Evolutionary conservation across 495 filamentous ascomycete genomes (phyloP).

Genomic region (Lophium mytilinum): DNA sequence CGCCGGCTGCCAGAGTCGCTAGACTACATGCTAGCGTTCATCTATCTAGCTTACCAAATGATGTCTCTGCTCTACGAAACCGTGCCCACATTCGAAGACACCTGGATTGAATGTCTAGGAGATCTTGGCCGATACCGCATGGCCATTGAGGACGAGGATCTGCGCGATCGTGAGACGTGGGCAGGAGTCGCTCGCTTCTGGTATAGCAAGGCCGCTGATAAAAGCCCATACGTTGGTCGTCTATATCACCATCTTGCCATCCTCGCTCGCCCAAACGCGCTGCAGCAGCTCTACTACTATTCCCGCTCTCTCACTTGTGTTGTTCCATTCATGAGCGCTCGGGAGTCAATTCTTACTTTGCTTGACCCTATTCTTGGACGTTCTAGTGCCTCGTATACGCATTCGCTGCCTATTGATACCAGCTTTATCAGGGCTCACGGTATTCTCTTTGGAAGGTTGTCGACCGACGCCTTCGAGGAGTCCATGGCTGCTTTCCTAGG

Average conservation of each 20-base stretch:
- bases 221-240: slow-evolving; percentile 59
- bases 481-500: slow-evolving; percentile 45
- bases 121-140: slow-evolving; percentile 68
- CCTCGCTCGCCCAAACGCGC: slow-evolving; percentile 61
- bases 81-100: slow-evolving; percentile 67
- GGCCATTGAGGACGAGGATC: slow-evolving; percentile 69
- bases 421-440: slow-evolving; percentile 58
- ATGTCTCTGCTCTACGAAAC: slow-evolving; percentile 72
- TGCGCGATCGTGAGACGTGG: slow-evolving; percentile 70
- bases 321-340: slow-evolving; percentile 39
- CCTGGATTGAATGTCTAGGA: slow-evolving; percentile 86
- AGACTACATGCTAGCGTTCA: slow-evolving; percentile 76
- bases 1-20: slow-evolving; percentile 59
- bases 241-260: slow-evolving; percentile 84
- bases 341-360: slow-evolving; percentile 62
- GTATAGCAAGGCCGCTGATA: slow-evolving; percentile 73
- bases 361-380: slow-evolving; percentile 57
- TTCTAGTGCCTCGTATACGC: slow-evolving; percentile 24
- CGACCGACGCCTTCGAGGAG: slow-evolving; percentile 40
- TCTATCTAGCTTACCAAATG: slow-evolving; percentile 75
- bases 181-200: slow-evolving; percentile 66
- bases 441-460: slow-evolving; percentile 52
- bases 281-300: slow-evolving; percentile 74
- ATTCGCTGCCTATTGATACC: slow-evolving; percentile 38
- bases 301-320: slow-evolving; percentile 31